These are phyloP conservation scores for Hypholoma fasciculare DNA, from an alignment of 768 basidiomycete species.

Conservation along the genomic window DNA sequence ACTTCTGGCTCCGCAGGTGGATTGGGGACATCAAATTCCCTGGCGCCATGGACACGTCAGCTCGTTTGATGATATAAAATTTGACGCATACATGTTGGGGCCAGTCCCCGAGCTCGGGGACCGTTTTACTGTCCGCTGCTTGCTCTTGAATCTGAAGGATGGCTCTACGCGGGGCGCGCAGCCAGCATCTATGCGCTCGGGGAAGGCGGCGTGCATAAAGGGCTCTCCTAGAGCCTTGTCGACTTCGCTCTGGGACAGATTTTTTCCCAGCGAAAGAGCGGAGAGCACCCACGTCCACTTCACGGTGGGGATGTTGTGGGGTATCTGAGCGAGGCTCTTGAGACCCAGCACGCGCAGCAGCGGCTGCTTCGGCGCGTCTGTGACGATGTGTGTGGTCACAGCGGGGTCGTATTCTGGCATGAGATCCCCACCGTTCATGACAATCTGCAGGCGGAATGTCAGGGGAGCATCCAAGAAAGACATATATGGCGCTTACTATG, in stretches of 20 bases:
- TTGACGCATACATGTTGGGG: neutral
- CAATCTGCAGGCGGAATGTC: constrained; percentile 43
- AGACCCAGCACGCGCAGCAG: constrained; percentile 47
- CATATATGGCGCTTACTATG: constrained; percentile 43
- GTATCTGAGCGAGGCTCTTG: constrained; percentile 54
- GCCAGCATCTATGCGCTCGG: constrained; percentile 48
- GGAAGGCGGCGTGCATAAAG: constrained; percentile 49
- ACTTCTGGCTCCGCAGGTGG: neutral
- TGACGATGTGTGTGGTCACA: constrained; percentile 68
- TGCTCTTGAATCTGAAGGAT: constrained; percentile 22
- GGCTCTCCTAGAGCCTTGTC: constrained; percentile 32
- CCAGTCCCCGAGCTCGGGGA: constrained; percentile 1
- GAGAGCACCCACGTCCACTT: constrained; percentile 62
- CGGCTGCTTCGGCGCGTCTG: constrained; percentile 34
- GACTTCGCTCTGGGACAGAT: constrained; percentile 25
- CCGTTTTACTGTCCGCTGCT: constrained; percentile 18
- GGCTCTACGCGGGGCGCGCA: constrained; percentile 18
- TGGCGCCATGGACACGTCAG: neutral
- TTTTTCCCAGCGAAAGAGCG: constrained; percentile 28
- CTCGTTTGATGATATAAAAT: neutral
- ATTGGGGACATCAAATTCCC: neutral
- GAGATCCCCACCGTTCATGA: constrained; percentile 62
- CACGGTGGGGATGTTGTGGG: constrained; percentile 63
- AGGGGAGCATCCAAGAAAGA: neutral
- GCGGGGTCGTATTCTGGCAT: constrained; percentile 56